These are phyloP conservation scores for Lichtheimia hyalospora DNA, from an alignment of 371 early-diverging fungal genomes.

Conservation along the genomic window DNA sequence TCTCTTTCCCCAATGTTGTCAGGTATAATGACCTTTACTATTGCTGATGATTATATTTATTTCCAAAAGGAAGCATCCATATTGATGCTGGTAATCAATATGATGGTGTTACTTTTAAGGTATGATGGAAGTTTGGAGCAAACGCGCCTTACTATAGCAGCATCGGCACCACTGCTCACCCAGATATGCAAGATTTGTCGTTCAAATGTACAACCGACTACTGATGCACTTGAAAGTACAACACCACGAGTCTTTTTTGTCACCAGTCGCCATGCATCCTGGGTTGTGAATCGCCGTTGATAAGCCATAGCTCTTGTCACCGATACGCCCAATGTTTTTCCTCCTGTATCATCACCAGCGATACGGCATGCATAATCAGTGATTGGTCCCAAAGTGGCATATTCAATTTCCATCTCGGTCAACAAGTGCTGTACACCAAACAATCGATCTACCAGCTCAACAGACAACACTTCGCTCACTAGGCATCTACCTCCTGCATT, in stretches of 20 bases:
- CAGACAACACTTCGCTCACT: conserved; percentile 54
- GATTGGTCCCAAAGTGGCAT: conserved; percentile 48
- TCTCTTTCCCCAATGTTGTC: no score
- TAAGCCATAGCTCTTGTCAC: conserved; percentile 58
- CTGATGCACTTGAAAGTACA: conserved; percentile 31
- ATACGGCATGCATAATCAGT: conserved; percentile 53
- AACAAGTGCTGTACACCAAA: conserved; percentile 43
- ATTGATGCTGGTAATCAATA: conserved; percentile 30
- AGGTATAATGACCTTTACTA: no score
- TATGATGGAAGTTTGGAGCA: conserved; percentile 10
- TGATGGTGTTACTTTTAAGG: conserved; percentile 19
- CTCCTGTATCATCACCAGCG: neutral
- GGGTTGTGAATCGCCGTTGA: conserved; percentile 32
- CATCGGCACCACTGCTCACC: conserved; percentile 47
- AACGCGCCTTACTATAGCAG: conserved; percentile 17
- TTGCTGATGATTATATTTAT: neutral
- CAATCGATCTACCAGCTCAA: conserved; percentile 49
- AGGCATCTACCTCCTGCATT: conserved; percentile 59
- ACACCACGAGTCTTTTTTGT: conserved; percentile 49
- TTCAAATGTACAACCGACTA: conserved; percentile 38
- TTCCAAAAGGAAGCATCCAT: conserved; percentile 8
- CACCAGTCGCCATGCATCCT: conserved; percentile 45
- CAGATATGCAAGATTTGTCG: conserved; percentile 60
- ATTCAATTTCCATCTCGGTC: conserved; percentile 58
- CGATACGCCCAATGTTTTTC: conserved; percentile 43